These are phyloP conservation scores for Acanthamoeba healyi DNA, from an alignment of 208 protist species.

Conservation along the genomic window DNA sequence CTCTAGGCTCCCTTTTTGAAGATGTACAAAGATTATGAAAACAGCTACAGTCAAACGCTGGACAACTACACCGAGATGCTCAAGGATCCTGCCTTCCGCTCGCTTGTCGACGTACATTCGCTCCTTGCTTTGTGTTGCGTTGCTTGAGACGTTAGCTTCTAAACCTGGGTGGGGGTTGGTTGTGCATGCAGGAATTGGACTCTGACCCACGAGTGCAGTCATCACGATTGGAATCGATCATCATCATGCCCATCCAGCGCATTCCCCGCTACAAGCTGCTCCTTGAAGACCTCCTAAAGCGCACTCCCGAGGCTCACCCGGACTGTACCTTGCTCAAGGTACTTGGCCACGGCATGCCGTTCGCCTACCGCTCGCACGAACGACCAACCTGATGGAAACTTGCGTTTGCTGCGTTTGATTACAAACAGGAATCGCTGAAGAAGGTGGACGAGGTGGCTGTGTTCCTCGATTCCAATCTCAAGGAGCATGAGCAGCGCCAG, in stretches of 20 bases:
- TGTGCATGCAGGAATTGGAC: background rate
- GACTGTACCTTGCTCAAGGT: conserved; percentile 4
- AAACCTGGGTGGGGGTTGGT: too few relatives aligned
- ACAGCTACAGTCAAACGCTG: conserved; percentile 44
- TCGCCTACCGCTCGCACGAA: too few relatives aligned
- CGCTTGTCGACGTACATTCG: background rate
- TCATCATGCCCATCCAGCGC: conserved; percentile 74
- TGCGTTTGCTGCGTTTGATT: background rate
- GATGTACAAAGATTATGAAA: conserved; percentile 71
- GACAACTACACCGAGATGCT: conserved; percentile 36
- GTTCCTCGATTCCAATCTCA: conserved; percentile 45
- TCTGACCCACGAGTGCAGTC: background rate
- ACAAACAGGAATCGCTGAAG: conserved; percentile 36
- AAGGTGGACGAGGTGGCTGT: conserved; percentile 14
- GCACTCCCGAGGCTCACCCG: conserved; percentile 19
- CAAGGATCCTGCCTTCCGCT: conserved; percentile 31
- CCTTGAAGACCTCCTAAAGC: conserved; percentile 55
- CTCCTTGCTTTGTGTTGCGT: background rate
- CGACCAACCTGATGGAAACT: too few relatives aligned
- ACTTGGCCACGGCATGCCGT: background rate
- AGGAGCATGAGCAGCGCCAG: conserved; percentile 67
- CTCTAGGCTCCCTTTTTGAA: conserved; percentile 54
- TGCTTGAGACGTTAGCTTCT: too few relatives aligned
- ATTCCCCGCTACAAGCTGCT: conserved; percentile 58
- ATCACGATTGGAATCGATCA: background rate